Evolutionary conservation across 768 basidiomycete genomes (phyloP).

Genomic region (Mycena latifolia): DNA sequence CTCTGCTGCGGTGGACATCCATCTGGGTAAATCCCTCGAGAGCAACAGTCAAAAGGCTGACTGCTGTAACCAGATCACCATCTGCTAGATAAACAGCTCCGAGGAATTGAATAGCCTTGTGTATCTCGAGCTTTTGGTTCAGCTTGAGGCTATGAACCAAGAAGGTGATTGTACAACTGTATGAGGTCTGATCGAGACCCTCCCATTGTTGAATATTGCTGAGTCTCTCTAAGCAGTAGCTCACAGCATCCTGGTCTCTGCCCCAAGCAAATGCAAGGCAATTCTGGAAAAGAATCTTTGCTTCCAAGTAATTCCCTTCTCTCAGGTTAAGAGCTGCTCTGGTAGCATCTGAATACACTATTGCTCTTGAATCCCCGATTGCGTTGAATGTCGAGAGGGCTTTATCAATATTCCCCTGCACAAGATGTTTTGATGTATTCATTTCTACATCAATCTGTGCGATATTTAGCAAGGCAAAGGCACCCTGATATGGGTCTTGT

Average conservation of each 20-base stretch:
- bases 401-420: no score
- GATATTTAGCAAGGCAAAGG: no score
- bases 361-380: no score
- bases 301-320: neutral
- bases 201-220: neutral
- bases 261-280: no score
- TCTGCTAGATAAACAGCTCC: neutral
- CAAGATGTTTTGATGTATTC: neutral
- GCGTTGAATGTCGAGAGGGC: no score
- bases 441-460: neutral
- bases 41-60: neutral
- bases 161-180: neutral
- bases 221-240: neutral
- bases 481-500: no score
- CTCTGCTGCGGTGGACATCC: no score
- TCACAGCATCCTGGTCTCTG: neutral
- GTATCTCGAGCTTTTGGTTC: neutral
- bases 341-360: neutral
- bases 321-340: neutral
- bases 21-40: no score
- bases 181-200: no score
- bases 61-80: neutral
- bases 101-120: conserved; percentile 1
- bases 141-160: neutral
- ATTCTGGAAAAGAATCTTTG: neutral